phyloP scores from a whole-genome alignment of 2,329 filamentous ascomycete species.

The Sordariomycetes sp. region DNA sequence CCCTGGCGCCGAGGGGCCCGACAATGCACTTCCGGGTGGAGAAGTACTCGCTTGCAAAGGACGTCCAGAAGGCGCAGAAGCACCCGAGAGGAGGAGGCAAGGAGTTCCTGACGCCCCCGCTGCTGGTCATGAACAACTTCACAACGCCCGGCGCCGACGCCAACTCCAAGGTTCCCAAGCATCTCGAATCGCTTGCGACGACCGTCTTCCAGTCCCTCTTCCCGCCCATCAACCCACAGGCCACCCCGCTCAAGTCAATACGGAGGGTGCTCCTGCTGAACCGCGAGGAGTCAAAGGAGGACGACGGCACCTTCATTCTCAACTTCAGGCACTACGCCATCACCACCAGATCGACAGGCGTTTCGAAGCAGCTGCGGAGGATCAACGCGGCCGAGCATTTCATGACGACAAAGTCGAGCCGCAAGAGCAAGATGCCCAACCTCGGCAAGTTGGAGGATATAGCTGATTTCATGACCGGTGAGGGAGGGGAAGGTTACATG shows the following conservation, averaged over 20 bases:
- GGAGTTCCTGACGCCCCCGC: constrained; percentile 75
- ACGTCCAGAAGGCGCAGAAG: constrained; percentile 75
- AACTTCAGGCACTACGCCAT: constrained; percentile 94
- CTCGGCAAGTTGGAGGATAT: constrained; percentile 87
- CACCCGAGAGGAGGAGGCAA: constrained; percentile 75
- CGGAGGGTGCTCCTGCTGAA: constrained; percentile 85
- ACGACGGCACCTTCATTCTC: constrained; percentile 67
- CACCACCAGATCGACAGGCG: constrained; percentile 74
- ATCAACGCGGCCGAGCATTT: constrained; percentile 81
- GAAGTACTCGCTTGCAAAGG: constrained; percentile 88
- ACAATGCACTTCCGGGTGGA: constrained; percentile 93
- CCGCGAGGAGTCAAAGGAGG: constrained; percentile 54
- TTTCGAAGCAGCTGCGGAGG: constrained; percentile 75
- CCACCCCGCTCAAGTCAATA: constrained; percentile 84
- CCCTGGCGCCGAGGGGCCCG: constrained; percentile 79
- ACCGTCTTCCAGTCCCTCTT: constrained; percentile 96
- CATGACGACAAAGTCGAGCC: constrained; percentile 47
- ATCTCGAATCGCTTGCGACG: constrained; percentile 86
- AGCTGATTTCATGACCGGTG: constrained; percentile 86
- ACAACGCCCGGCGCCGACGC: constrained; percentile 52
- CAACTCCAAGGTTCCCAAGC: constrained; percentile 71
- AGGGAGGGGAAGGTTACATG: constrained; percentile 73
- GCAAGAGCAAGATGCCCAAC: constrained; percentile 71
- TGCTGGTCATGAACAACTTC: constrained; percentile 99
- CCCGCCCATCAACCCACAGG: constrained; percentile 87